Conservation (phyloP, 2,329 filamentous ascomycete species). For the Xylaria sp. region DNA sequence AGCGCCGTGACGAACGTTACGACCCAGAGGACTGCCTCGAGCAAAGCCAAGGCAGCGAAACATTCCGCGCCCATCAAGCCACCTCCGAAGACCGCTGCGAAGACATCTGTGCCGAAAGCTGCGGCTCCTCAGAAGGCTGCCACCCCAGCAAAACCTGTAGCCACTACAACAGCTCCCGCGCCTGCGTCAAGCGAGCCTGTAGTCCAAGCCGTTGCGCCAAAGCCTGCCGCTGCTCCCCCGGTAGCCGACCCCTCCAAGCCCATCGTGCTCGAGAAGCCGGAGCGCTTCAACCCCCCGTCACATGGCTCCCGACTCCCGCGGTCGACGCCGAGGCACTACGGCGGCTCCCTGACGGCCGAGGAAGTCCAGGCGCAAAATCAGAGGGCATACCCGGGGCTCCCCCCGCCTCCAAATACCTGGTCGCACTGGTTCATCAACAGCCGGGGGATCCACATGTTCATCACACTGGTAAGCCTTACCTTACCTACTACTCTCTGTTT, state of each 20-base stretch:
- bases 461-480: conserved; percentile 75
- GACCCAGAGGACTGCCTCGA: conserved; percentile 32
- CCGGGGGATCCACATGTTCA: conserved; percentile 78
- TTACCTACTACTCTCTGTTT: not conserved
- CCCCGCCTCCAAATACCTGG: conserved; percentile 84
- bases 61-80: conserved; percentile 44
- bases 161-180: not conserved
- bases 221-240: conserved; percentile 29
- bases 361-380: conserved; percentile 73
- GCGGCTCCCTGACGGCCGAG: conserved; percentile 72
- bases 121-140: conserved; percentile 26
- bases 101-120: conserved; percentile 23
- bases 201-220: conserved; percentile 27
- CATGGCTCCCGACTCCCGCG: conserved; percentile 76
- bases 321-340: conserved; percentile 73
- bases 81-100: conserved; percentile 31
- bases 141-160: not conserved
- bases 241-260: conserved; percentile 59
- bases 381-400: conserved; percentile 87
- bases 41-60: conserved; percentile 40
- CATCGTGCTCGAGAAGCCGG: conserved; percentile 83
- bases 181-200: conserved; percentile 20
- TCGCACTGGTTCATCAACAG: conserved; percentile 87
- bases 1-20: conserved; percentile 20
- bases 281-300: conserved; percentile 91